phyloP scores from a whole-genome alignment of 2,329 filamentous ascomycete genomes.

The Mollisiaceae sp. region DNA sequence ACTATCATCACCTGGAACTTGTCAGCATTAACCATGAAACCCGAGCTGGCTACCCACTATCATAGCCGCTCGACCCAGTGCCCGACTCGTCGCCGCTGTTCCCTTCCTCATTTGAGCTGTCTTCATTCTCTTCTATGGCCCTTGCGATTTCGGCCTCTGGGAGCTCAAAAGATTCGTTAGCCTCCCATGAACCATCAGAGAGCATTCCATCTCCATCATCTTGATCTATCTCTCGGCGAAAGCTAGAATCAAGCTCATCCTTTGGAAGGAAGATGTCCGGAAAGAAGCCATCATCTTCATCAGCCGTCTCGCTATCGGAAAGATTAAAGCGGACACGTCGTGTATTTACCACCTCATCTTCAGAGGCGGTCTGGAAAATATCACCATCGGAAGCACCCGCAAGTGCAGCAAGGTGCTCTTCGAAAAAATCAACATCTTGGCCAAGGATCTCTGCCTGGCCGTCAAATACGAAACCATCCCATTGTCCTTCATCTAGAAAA shows the following conservation, averaged over 20 bases:
- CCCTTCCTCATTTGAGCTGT: slow-evolving; percentile 1
- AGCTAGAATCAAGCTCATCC: slow-evolving; percentile 71
- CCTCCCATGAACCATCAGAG: slow-evolving; percentile 32
- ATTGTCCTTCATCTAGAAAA: slow-evolving; percentile 51
- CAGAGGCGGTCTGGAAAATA: slow-evolving; percentile 17
- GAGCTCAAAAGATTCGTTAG: slow-evolving; percentile 12
- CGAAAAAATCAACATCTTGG: slow-evolving; percentile 41
- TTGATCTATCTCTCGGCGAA: slow-evolving; percentile 75
- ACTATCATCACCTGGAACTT: slow-evolving; percentile 57
- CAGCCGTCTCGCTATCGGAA: slow-evolving; percentile 64
- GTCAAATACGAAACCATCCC: slow-evolving; percentile 59
- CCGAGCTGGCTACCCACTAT: slow-evolving; percentile 55
- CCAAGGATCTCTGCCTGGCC: slow-evolving; percentile 35
- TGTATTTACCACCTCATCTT: slow-evolving; percentile 13
- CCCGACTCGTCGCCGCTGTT: slow-evolving; percentile 24
- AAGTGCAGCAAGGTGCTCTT: slow-evolving; percentile 31
- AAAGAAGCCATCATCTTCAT: slow-evolving; percentile 70
- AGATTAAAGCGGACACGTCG: slow-evolving; percentile 2
- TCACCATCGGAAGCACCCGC: background rate
- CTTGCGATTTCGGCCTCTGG: background rate
- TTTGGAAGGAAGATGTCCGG: slow-evolving; percentile 81
- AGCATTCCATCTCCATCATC: slow-evolving; percentile 50
- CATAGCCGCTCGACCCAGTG: slow-evolving; percentile 56
- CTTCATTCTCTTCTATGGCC: slow-evolving; percentile 20
- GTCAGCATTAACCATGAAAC: slow-evolving; percentile 49